These are phyloP conservation scores for Vickermania spadyakhi DNA, from an alignment of 208 protist genomes.

Conservation along the genomic window DNA sequence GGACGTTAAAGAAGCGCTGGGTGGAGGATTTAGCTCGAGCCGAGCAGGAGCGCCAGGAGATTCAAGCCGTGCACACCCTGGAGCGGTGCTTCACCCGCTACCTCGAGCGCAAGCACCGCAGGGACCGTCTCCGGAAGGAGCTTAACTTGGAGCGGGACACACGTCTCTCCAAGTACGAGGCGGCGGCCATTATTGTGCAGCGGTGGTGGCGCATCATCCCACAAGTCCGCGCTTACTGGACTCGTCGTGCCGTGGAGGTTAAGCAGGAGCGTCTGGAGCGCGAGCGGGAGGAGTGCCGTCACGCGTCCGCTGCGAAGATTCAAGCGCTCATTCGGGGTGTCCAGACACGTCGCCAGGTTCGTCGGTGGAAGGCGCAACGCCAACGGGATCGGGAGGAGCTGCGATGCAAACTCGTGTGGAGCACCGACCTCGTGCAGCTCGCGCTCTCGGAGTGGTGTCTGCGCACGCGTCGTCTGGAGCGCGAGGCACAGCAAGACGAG, in stretches of 20 bases:
- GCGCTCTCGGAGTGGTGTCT: slow-evolving; percentile 41
- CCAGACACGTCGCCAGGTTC: slow-evolving; percentile 2
- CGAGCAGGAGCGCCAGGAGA: slow-evolving; percentile 9
- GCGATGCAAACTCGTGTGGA: slow-evolving; percentile 11
- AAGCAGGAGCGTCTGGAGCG: slow-evolving; percentile 9
- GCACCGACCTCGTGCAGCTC: slow-evolving; percentile 25
- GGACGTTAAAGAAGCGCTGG: slow-evolving; percentile 2
- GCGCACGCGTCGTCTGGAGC: slow-evolving; percentile 14
- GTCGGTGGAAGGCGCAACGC: neutral
- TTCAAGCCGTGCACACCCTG: slow-evolving; percentile 10
- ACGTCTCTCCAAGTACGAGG: slow-evolving; percentile 19
- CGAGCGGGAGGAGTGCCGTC: slow-evolving; percentile 5
- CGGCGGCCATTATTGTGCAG: slow-evolving; percentile 31
- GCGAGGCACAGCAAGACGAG: slow-evolving; percentile 12
- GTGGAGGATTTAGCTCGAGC: neutral
- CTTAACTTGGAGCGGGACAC: slow-evolving; percentile 25
- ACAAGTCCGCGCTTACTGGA: slow-evolving; percentile 45
- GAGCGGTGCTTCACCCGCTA: slow-evolving; percentile 7
- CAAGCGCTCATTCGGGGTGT: slow-evolving; percentile 34
- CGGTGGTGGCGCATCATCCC: slow-evolving; percentile 49
- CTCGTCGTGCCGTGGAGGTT: slow-evolving; percentile 23
- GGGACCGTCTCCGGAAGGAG: slow-evolving; percentile 20
- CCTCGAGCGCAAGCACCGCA: slow-evolving; percentile 17
- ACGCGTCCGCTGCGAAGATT: slow-evolving; percentile 23
- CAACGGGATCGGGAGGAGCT: slow-evolving; percentile 5